Evolutionary conservation across 805 yeast genomes (phyloP).

Genomic region (Zygosaccharomyces lentus): DNA sequence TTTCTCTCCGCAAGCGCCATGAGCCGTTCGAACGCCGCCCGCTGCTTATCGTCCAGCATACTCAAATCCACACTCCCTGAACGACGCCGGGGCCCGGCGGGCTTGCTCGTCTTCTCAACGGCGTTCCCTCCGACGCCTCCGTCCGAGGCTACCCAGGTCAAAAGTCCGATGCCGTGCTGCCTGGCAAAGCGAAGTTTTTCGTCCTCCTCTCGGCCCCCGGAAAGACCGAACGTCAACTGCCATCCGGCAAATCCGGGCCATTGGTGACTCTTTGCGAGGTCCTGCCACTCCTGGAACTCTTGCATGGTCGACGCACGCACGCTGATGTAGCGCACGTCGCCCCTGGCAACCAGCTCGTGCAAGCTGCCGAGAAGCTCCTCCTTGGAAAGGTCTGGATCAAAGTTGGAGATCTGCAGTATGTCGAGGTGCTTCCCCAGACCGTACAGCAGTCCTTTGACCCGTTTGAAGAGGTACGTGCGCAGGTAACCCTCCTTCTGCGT

Average conservation of each 20-base stretch:
- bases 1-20: slow-evolving; percentile 2
- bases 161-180: not conserved
- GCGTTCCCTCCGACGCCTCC: slow-evolving; percentile 1
- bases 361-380: not conserved
- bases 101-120: not conserved
- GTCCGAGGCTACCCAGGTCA: slow-evolving; percentile 4
- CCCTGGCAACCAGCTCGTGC: not conserved
- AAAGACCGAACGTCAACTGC: not conserved
- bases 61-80: not conserved
- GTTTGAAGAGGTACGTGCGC: slow-evolving; percentile 1
- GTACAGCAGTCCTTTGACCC: not conserved
- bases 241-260: not conserved
- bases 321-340: slow-evolving; percentile 2
- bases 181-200: not conserved
- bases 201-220: not conserved
- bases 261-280: not conserved
- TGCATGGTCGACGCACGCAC: not conserved
- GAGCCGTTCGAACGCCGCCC: not conserved
- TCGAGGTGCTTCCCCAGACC: slow-evolving; percentile 4
- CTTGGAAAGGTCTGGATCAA: slow-evolving; percentile 1
- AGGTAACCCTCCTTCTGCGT: slow-evolving; percentile 1
- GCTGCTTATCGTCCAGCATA: not conserved
- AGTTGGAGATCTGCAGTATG: slow-evolving; percentile 1
- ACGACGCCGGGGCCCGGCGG: not conserved
- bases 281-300: not conserved